A percentile compares a stretch with the other conserved stretches of the same genome.
phyloP scores from a whole-genome alignment of 352 stramenopile genomes.

The Globisporangium solare region DNA sequence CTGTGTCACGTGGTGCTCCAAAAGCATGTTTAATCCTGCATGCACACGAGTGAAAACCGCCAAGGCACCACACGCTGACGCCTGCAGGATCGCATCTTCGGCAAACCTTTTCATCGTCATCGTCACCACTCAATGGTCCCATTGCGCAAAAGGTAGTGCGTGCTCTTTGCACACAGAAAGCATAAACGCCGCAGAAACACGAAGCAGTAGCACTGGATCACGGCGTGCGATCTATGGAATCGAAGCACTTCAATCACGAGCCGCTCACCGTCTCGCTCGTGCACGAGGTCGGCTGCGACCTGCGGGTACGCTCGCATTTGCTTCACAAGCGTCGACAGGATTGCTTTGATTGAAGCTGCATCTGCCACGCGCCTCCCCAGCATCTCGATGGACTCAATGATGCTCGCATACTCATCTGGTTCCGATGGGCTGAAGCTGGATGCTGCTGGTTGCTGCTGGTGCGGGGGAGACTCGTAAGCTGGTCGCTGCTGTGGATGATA shows the following conservation, averaged over 20 bases:
- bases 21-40: slow-evolving; percentile 39
- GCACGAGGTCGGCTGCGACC: slow-evolving; percentile 54
- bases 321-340: slow-evolving; percentile 69
- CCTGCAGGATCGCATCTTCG: slow-evolving; percentile 78
- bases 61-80: slow-evolving; percentile 64
- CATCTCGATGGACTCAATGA: slow-evolving; percentile 43
- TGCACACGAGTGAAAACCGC: slow-evolving; percentile 67
- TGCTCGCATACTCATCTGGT: slow-evolving; percentile 34
- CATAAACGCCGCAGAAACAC: slow-evolving; percentile 68
- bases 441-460: slow-evolving; percentile 1
- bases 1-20: slow-evolving; percentile 49
- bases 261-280: slow-evolving; percentile 36
- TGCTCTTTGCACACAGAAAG: slow-evolving; percentile 64
- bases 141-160: slow-evolving; percentile 45
- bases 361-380: slow-evolving; percentile 38
- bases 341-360: slow-evolving; percentile 44
- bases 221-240: slow-evolving; percentile 53
- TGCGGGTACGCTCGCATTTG: slow-evolving; percentile 74
- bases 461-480: not conserved
- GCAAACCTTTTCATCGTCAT: slow-evolving; percentile 60
- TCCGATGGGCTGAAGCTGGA: slow-evolving; percentile 1
- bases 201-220: slow-evolving; percentile 80
- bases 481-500: slow-evolving; percentile 6
- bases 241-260: slow-evolving; percentile 55
- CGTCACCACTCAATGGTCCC: slow-evolving; percentile 48